Evolutionary conservation across 345 rosid species (phyloP).

Genomic region (Gossypium sturtianum): DNA sequence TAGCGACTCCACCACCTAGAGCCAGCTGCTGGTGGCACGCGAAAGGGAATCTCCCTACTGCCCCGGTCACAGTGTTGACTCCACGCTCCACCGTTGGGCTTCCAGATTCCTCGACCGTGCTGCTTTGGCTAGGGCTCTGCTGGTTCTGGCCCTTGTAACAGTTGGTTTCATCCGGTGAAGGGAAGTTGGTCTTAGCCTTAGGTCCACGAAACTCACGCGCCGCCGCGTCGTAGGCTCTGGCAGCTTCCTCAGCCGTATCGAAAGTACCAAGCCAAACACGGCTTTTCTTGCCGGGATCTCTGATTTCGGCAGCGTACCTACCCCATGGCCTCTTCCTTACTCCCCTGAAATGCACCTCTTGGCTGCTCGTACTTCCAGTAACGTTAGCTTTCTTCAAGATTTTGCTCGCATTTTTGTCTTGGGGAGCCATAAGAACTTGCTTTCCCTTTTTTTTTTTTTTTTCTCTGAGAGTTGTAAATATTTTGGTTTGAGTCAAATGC

Average conservation of each 20-base stretch:
- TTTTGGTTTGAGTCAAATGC: background rate
- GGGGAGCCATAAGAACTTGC: constrained; percentile 30
- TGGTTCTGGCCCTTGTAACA: constrained; percentile 1
- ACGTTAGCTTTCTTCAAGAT: background rate
- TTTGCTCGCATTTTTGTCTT: constrained; percentile 3
- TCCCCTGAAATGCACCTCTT: constrained; percentile 48
- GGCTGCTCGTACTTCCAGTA: background rate
- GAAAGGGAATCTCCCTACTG: constrained; percentile 41
- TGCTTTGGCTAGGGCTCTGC: constrained; percentile 35
- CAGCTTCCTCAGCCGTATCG: constrained; percentile 66
- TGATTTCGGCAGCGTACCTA: constrained; percentile 70
- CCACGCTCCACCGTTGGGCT: constrained; percentile 25
- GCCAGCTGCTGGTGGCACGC: constrained; percentile 35
- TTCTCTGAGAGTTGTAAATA: background rate
- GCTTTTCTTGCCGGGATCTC: constrained; percentile 63
- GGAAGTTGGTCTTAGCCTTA: constrained; percentile 68
- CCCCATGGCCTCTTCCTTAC: constrained; percentile 79
- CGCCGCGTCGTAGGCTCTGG: constrained; percentile 56
- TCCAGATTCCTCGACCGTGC: constrained; percentile 37
- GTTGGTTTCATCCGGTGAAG: constrained; percentile 23
- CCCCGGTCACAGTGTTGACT: background rate
- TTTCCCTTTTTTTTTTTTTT: background rate
- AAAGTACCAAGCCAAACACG: constrained; percentile 79
- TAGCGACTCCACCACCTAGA: constrained; percentile 3
- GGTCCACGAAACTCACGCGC: constrained; percentile 61